Conservation (phyloP, 495 filamentous ascomycete species). For the Astrothelium subdiscretum region DNA sequence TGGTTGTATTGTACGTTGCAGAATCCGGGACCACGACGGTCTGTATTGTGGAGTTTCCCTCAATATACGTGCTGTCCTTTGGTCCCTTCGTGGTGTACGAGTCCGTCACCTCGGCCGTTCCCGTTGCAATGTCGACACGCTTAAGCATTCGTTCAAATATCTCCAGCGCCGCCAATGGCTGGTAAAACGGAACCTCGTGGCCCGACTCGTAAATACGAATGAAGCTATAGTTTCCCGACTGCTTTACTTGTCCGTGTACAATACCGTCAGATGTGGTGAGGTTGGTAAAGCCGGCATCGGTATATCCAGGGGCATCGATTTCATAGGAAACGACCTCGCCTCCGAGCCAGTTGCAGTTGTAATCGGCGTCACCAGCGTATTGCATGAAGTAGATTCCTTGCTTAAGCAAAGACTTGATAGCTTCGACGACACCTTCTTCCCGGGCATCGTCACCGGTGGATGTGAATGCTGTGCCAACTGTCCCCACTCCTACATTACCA, state of each 20-base stretch:
- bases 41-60: slow-evolving; percentile 9
- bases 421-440: slow-evolving; percentile 7
- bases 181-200: slow-evolving; percentile 26
- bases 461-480: not conserved
- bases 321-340: slow-evolving; percentile 22
- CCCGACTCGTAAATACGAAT: slow-evolving; percentile 27
- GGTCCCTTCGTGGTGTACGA: slow-evolving; percentile 43
- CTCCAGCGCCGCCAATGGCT: slow-evolving; percentile 24
- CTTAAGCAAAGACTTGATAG: slow-evolving; percentile 4
- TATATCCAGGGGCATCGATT: slow-evolving; percentile 27
- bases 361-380: slow-evolving; percentile 20
- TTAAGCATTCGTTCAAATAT: slow-evolving; percentile 25
- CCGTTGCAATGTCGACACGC: slow-evolving; percentile 29
- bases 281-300: slow-evolving; percentile 34
- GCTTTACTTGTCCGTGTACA: slow-evolving; percentile 24
- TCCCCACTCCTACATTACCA: not conserved
- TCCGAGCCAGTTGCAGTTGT: slow-evolving; percentile 25
- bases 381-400: slow-evolving; percentile 18
- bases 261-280: slow-evolving; percentile 33
- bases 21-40: not conserved
- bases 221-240: slow-evolving; percentile 28
- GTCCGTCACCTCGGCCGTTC: slow-evolving; percentile 33
- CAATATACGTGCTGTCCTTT: slow-evolving; percentile 31
- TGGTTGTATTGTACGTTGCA: slow-evolving; percentile 18
- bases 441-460: slow-evolving; percentile 18